A percentile compares a stretch with the other conserved stretches of the same genome.
Evolutionary conservation across 768 basidiomycete species (phyloP).

Genomic region (Pisolithus sp.): DNA sequence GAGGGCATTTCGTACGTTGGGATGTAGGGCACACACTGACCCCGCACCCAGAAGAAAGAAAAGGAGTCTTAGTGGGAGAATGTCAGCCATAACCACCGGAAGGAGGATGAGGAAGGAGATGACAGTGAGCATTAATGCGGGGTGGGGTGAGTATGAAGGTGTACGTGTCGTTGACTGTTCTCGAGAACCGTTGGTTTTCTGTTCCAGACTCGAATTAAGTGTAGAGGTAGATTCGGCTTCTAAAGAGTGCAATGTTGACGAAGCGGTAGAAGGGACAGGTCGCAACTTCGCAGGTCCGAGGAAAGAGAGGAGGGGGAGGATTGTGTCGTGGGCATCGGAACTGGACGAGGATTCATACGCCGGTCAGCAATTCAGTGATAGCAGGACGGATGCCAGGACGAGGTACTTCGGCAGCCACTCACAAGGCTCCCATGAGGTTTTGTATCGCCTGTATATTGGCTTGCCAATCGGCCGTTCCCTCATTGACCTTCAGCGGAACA

Average conservation of each 20-base stretch:
- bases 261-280: constrained; percentile 30
- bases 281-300: constrained; percentile 8
- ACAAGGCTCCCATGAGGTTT: constrained; percentile 85
- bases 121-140: constrained; percentile 33
- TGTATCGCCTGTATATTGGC: constrained; percentile 87
- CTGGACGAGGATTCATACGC: constrained; percentile 27
- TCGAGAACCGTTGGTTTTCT: not conserved
- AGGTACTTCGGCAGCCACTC: constrained; percentile 23
- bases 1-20: constrained; percentile 25
- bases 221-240: not conserved
- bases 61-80: constrained; percentile 42
- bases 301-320: constrained; percentile 39
- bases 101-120: constrained; percentile 34
- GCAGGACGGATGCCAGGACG: not conserved
- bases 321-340: constrained; percentile 52
- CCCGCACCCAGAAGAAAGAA: constrained; percentile 30
- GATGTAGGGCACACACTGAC: constrained; percentile 29
- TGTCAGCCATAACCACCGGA: constrained; percentile 32
- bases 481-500: constrained; percentile 35
- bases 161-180: not conserved
- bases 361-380: too few relatives aligned
- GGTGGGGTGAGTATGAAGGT: constrained; percentile 25
- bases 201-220: not conserved
- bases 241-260: not conserved
- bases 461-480: constrained; percentile 75